Percentiles rank a stretch among this genome's conserved stretches.
phyloP scores from a whole-genome alignment of 352 stramenopile species.

The Globisporangium ultimum region DNA sequence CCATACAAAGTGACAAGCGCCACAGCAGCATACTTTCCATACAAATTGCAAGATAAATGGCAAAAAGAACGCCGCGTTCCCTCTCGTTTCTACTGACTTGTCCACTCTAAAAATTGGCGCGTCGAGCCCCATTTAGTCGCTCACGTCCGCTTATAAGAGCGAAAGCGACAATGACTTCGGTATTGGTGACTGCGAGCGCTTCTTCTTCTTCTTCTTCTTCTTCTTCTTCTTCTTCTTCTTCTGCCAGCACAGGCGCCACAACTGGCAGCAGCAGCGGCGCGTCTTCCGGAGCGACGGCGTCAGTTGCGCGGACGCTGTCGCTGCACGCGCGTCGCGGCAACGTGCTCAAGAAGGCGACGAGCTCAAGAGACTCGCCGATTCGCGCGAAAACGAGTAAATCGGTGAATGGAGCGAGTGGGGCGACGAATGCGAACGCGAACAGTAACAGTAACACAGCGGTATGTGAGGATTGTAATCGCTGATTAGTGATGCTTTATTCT shows the following conservation, averaged over 20 bases:
- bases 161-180: too few species aligned
- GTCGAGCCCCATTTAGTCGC: background rate
- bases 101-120: background rate
- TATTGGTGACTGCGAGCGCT: slow-evolving; percentile 1
- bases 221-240: too few species aligned
- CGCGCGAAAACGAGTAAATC: slow-evolving; percentile 8
- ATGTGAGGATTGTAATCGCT: background rate
- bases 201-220: too few species aligned
- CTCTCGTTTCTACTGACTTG: background rate
- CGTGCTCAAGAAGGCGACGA: slow-evolving; percentile 31
- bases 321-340: slow-evolving; percentile 19
- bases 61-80: background rate
- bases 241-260: slow-evolving; percentile 1
- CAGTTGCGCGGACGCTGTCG: background rate
- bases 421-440: slow-evolving; percentile 24
- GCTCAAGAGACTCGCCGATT: slow-evolving; percentile 8
- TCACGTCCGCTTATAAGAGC: background rate
- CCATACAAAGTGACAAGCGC: background rate
- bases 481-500: too few species aligned
- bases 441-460: slow-evolving; percentile 9
- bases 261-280: background rate
- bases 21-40: background rate
- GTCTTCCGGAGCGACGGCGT: background rate
- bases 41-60: background rate
- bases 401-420: background rate